Evolutionary conservation across 352 stramenopile species (phyloP).

Genomic region (Peronospora farinosa): DNA sequence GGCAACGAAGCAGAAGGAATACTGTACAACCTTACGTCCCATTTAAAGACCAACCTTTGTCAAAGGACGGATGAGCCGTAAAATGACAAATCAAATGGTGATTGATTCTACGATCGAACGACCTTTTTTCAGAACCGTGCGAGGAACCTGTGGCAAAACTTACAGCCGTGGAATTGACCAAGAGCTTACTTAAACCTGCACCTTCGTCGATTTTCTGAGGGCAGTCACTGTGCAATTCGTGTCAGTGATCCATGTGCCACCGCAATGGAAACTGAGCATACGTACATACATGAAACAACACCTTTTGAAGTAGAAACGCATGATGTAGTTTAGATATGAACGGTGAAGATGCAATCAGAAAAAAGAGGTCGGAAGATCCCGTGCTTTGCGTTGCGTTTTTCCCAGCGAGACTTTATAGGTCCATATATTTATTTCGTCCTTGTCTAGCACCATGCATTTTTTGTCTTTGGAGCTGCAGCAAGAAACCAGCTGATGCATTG

Average conservation of each 20-base stretch:
- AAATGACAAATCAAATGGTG: too few relatives aligned
- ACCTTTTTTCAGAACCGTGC: conserved; percentile 8
- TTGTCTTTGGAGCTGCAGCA: neutral
- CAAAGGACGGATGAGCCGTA: too few relatives aligned
- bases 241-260: neutral
- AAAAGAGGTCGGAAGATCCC: conserved; percentile 27
- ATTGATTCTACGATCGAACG: conserved; percentile 11
- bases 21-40: too few relatives aligned
- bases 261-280: neutral
- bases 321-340: conserved; percentile 1
- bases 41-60: too few relatives aligned
- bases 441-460: neutral
- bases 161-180: too few relatives aligned
- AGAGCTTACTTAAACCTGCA: too few relatives aligned
- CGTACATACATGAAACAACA: neutral
- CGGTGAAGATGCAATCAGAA: conserved; percentile 1
- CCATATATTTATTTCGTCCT: conserved; percentile 5
- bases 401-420: conserved; percentile 10
- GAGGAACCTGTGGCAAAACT: neutral
- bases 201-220: too few relatives aligned
- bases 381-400: conserved; percentile 2
- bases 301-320: neutral
- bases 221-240: too few relatives aligned
- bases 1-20: neutral
- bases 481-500: conserved; percentile 8